phyloP scores from a whole-genome alignment of 2,329 filamentous ascomycete genomes.

The Phialocephala sp. region DNA sequence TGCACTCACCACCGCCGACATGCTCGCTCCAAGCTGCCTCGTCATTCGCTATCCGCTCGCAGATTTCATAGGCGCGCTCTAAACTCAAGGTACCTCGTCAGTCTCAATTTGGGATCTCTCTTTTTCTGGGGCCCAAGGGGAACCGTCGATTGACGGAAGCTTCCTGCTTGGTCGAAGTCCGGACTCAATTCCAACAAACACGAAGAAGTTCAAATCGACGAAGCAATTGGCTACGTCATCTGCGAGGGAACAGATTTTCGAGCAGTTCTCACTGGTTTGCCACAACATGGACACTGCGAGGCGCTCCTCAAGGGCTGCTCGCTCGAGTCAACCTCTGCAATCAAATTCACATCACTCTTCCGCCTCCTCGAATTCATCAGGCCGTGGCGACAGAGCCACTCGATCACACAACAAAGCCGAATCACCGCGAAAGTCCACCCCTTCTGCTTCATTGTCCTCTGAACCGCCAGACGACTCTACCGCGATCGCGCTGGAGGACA shows the following conservation, averaged over 20 bases:
- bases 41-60: conserved; percentile 29
- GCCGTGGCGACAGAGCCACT: conserved; percentile 75
- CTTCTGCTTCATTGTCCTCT: conserved; percentile 74
- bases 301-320: conserved; percentile 90
- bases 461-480: conserved; percentile 67
- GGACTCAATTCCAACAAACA: conserved; percentile 20
- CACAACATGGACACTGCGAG: conserved; percentile 64
- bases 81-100: conserved; percentile 24
- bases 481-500: conserved; percentile 60
- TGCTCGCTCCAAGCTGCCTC: conserved; percentile 29
- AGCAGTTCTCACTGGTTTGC: background rate
- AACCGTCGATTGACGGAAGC: conserved; percentile 25
- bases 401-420: conserved; percentile 74
- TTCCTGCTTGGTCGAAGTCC: conserved; percentile 18
- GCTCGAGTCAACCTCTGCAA: conserved; percentile 71
- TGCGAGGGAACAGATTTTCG: background rate
- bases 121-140: conserved; percentile 16
- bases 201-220: conserved; percentile 19
- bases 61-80: conserved; percentile 24
- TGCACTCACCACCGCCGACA: conserved; percentile 25
- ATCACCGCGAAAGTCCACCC: conserved; percentile 77
- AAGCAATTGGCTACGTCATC: conserved; percentile 17
- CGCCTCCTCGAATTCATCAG: conserved; percentile 77
- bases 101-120: conserved; percentile 26
- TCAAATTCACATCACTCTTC: conserved; percentile 78